A percentile compares a stretch with the other conserved stretches of the same genome.
These are phyloP conservation scores for Trichoderma sp. DNA, from an alignment of 2,329 filamentous ascomycete species.

Conservation along the genomic window DNA sequence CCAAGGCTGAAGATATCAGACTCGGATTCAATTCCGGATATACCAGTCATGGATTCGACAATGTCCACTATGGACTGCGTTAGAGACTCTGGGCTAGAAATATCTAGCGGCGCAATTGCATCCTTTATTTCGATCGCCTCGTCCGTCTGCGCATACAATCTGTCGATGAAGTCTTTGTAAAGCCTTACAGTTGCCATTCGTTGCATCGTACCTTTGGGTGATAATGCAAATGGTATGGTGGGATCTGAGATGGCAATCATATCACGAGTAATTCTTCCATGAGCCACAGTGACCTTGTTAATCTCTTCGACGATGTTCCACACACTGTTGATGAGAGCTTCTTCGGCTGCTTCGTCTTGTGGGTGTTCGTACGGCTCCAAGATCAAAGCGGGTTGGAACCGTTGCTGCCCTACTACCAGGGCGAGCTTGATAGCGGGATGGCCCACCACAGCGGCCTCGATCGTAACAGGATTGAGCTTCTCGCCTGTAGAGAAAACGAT, in stretches of 20 bases:
- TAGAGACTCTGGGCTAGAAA: slow-evolving; percentile 25
- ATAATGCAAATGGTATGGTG: slow-evolving; percentile 42
- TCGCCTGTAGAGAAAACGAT: slow-evolving; percentile 42
- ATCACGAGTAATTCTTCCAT: slow-evolving; percentile 44
- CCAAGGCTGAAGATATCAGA: slow-evolving; percentile 39
- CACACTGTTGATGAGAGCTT: slow-evolving; percentile 39
- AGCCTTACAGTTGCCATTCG: slow-evolving; percentile 37
- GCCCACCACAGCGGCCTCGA: slow-evolving; percentile 33
- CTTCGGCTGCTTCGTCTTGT: slow-evolving; percentile 22
- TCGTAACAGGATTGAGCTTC: slow-evolving; percentile 41
- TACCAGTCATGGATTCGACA: slow-evolving; percentile 20
- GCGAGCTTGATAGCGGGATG: slow-evolving; percentile 32
- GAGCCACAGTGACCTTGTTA: slow-evolving; percentile 44
- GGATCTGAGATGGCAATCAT: slow-evolving; percentile 40
- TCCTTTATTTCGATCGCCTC: slow-evolving; percentile 27
- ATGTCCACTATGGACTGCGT: slow-evolving; percentile 26
- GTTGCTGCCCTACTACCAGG: slow-evolving; percentile 42
- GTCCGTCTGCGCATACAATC: slow-evolving; percentile 36
- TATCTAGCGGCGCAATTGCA: slow-evolving; percentile 22
- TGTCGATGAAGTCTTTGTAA: slow-evolving; percentile 44
- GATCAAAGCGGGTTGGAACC: slow-evolving; percentile 47
- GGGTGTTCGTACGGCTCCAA: slow-evolving; percentile 42
- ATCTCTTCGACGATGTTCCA: slow-evolving; percentile 44
- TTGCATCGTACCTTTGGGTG: slow-evolving; percentile 47
- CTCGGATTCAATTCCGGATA: slow-evolving; percentile 24